Evolutionary conservation across 352 stramenopile species (phyloP).

Genomic region (Globisporangium recalcitrans): DNA sequence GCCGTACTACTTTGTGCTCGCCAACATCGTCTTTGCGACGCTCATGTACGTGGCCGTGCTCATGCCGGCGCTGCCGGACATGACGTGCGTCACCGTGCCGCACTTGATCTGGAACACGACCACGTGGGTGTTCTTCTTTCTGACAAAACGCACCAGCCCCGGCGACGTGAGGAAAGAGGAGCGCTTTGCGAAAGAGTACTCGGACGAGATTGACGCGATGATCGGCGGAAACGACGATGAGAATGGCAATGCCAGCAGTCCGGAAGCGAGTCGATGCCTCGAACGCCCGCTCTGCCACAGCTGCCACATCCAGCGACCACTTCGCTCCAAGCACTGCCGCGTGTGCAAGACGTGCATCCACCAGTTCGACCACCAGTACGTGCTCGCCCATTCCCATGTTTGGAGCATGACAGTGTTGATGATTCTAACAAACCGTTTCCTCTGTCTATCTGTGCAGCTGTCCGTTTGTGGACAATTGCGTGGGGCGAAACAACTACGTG

Average conservation of each 20-base stretch:
- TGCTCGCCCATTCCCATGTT: slow-evolving; percentile 5
- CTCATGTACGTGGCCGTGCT: slow-evolving; percentile 49
- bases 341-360: slow-evolving; percentile 93
- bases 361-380: slow-evolving; percentile 97
- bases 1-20: slow-evolving; percentile 66
- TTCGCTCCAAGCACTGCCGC: slow-evolving; percentile 81
- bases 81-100: slow-evolving; percentile 47
- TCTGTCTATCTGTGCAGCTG: slow-evolving; percentile 49
- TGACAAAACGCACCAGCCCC: slow-evolving; percentile 50
- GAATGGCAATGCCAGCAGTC: slow-evolving; percentile 10
- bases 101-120: slow-evolving; percentile 56
- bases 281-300: slow-evolving; percentile 79
- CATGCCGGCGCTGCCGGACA: slow-evolving; percentile 51
- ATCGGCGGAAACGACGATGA: slow-evolving; percentile 21
- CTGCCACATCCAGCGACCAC: slow-evolving; percentile 71
- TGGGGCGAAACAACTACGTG: slow-evolving; percentile 97
- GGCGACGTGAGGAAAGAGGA: slow-evolving; percentile 40
- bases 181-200: slow-evolving; percentile 43
- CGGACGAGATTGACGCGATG: slow-evolving; percentile 47
- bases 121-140: slow-evolving; percentile 64
- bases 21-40: slow-evolving; percentile 37
- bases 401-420: neutral
- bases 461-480: slow-evolving; percentile 98
- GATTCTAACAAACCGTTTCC: slow-evolving; percentile 23
- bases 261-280: slow-evolving; percentile 31